phyloP scores from a whole-genome alignment of 169 alveolate genomes.

The Eimeria tenella region DNA sequence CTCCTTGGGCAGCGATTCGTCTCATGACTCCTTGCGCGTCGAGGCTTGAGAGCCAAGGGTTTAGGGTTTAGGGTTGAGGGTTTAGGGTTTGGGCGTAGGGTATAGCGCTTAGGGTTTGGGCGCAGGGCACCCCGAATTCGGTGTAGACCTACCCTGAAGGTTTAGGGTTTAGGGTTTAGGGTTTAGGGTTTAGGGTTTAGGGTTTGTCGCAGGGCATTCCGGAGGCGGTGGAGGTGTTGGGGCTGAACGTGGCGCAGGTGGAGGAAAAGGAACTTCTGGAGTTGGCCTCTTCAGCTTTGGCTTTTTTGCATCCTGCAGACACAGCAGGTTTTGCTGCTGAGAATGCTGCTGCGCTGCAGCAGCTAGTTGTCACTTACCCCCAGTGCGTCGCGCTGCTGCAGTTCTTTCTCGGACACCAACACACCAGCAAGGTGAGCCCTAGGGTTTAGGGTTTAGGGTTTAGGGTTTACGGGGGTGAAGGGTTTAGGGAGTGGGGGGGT shows the following conservation, averaged over 20 bases:
- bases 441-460: slow-evolving; percentile 2
- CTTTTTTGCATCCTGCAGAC: slow-evolving; percentile 66
- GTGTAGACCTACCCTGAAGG: neutral
- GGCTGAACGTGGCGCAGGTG: slow-evolving; percentile 67
- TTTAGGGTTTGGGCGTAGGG: too few relatives aligned
- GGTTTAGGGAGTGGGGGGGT: neutral
- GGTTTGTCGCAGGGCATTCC: slow-evolving; percentile 48
- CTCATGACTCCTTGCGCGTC: too few relatives aligned
- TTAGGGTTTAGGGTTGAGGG: too few relatives aligned
- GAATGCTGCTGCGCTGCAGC: slow-evolving; percentile 44
- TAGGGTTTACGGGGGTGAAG: neutral
- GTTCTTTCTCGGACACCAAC: slow-evolving; percentile 75
- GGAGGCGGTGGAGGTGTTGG: slow-evolving; percentile 52
- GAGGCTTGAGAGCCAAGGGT: too few relatives aligned
- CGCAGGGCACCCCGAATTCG: neutral
- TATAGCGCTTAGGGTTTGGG: neutral
- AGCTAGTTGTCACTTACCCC: slow-evolving; percentile 29
- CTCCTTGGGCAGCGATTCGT: too few relatives aligned
- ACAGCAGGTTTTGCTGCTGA: slow-evolving; percentile 25
- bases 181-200: slow-evolving; percentile 31
- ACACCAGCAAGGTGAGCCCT: slow-evolving; percentile 66
- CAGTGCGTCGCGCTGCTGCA: slow-evolving; percentile 62
- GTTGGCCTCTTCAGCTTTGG: slow-evolving; percentile 58
- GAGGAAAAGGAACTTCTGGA: slow-evolving; percentile 71
- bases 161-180: slow-evolving; percentile 41